A percentile compares a stretch with the other conserved stretches of the same genome.
Evolutionary conservation across 352 stramenopile species (phyloP).

Genomic region (Halophytophthora polymorphica): DNA sequence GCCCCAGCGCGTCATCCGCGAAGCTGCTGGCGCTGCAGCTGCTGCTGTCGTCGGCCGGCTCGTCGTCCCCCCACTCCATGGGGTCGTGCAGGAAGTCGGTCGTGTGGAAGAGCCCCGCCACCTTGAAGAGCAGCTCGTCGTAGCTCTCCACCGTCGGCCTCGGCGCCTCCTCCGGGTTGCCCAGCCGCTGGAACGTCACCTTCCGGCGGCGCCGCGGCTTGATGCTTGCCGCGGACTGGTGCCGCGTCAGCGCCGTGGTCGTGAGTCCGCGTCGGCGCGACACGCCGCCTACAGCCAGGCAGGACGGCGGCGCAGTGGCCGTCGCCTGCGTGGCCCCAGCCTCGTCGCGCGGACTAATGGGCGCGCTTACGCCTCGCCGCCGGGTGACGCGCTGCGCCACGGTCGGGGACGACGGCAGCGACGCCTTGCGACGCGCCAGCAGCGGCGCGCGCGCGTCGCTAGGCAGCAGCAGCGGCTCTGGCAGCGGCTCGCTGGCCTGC

Average conservation of each 20-base stretch:
- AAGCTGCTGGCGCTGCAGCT: slow-evolving; percentile 20
- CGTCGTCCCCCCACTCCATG: slow-evolving; percentile 23
- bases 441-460: too few species aligned
- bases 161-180: slow-evolving; percentile 38
- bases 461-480: neutral
- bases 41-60: slow-evolving; percentile 13
- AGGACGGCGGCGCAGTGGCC: neutral
- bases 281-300: neutral
- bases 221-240: slow-evolving; percentile 10
- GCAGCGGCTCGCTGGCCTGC: neutral
- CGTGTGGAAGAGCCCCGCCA: slow-evolving; percentile 56
- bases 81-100: slow-evolving; percentile 49
- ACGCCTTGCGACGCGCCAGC: too few species aligned
- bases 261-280: too few species aligned
- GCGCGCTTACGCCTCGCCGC: too few species aligned
- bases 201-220: slow-evolving; percentile 24
- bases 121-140: slow-evolving; percentile 59
- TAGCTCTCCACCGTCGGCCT: slow-evolving; percentile 36
- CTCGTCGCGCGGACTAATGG: too few species aligned
- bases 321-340: too few species aligned
- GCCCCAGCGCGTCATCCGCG: slow-evolving; percentile 21
- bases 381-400: too few species aligned
- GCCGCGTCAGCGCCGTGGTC: slow-evolving; percentile 15
- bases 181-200: slow-evolving; percentile 50
- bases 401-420: too few species aligned